These are phyloP conservation scores for Eragrostis tef DNA, from an alignment of 202 grass and related monocot genomes.

Conservation along the genomic window DNA sequence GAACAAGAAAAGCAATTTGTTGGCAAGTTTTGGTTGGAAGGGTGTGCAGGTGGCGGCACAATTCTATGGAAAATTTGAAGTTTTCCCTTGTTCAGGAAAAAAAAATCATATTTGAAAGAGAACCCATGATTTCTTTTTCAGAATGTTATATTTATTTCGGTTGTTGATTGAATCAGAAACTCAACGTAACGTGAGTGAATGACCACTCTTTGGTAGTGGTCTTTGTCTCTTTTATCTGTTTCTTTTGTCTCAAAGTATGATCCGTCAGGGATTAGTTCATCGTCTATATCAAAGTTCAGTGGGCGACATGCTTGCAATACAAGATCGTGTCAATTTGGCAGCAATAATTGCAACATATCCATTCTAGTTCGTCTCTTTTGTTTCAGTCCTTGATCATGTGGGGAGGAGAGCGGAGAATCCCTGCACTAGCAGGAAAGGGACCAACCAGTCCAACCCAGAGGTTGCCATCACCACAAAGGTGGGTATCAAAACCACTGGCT, in stretches of 20 bases:
- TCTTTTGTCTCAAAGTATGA: too few species aligned
- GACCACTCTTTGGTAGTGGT: too few species aligned
- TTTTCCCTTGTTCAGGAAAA: background rate
- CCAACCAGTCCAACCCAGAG: slow-evolving; percentile 38
- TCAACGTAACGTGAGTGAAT: background rate
- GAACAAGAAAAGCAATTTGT: background rate
- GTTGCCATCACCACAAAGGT: slow-evolving; percentile 51
- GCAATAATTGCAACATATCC: slow-evolving; percentile 41
- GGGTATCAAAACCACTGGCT: slow-evolving; percentile 40
- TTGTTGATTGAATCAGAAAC: background rate
- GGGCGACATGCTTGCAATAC: slow-evolving; percentile 48
- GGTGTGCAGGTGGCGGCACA: background rate
- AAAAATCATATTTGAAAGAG: too few species aligned
- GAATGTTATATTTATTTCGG: background rate
- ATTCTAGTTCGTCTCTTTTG: slow-evolving; percentile 34
- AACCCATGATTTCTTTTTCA: background rate
- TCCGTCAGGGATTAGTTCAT: background rate
- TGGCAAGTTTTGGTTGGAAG: background rate
- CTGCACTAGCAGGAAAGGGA: slow-evolving; percentile 47
- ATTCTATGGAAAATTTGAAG: background rate
- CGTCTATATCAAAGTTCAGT: slow-evolving; percentile 17
- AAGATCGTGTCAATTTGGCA: slow-evolving; percentile 40
- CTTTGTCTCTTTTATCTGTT: too few species aligned
- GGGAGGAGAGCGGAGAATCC: slow-evolving; percentile 19
- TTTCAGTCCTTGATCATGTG: background rate